Percentiles rank a stretch among this genome's conserved stretches.
phyloP scores from a whole-genome alignment of 176 grass and related monocot genomes.

The Themeda triandra region DNA sequence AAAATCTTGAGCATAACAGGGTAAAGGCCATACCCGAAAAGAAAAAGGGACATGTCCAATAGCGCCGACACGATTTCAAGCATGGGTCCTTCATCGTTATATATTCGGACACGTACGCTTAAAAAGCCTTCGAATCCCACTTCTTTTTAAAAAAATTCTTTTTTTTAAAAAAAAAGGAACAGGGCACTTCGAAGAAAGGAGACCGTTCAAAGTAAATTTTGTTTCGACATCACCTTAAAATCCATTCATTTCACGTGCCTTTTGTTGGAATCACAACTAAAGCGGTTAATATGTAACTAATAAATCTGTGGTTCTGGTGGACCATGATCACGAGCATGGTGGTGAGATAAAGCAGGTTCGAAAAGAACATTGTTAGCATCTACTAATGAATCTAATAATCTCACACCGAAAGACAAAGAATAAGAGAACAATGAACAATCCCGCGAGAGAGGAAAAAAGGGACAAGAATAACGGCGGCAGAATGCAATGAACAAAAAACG shows the following conservation, averaged over 20 bases:
- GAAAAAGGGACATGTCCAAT: not conserved
- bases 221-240: not conserved
- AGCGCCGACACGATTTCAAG: constrained; percentile 16
- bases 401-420: not conserved
- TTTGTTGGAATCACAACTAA: not conserved
- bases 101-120: not conserved
- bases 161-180: not conserved
- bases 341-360: not conserved
- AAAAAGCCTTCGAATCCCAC: not conserved
- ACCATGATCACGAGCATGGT: not conserved
- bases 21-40: not conserved
- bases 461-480: not conserved
- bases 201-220: not conserved
- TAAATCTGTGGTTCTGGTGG: not conserved
- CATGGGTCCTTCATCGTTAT: not conserved
- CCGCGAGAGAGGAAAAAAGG: not conserved
- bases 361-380: not conserved
- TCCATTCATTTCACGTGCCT: not conserved
- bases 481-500: not conserved
- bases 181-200: not conserved
- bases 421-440: not conserved
- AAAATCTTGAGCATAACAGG: not conserved
- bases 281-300: not conserved
- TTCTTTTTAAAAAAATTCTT: not conserved
- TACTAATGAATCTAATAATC: not conserved